A percentile compares a stretch with the other conserved stretches of the same genome.
Evolutionary conservation across 148 eudicot species (phyloP).

Genomic region (Dysphania ambrosioides): DNA sequence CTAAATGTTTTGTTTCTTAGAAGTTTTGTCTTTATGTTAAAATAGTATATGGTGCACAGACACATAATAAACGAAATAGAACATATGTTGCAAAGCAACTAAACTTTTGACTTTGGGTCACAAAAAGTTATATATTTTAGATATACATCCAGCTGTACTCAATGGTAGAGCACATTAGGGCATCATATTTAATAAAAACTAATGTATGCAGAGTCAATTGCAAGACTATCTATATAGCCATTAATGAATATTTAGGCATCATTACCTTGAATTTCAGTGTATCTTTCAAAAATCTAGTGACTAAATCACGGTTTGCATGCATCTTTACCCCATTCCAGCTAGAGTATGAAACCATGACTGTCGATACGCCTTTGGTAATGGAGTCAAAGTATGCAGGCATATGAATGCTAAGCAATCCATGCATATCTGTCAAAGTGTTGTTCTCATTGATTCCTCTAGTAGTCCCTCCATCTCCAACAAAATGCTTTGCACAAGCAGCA

Average conservation of each 20-base stretch:
- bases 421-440: conserved; percentile 56
- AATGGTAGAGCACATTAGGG: neutral
- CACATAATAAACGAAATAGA: neutral
- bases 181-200: neutral
- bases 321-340: conserved; percentile 87
- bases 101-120: neutral
- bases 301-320: conserved; percentile 66
- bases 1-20: too few relatives aligned
- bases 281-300: conserved; percentile 67
- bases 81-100: neutral
- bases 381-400: conserved; percentile 80
- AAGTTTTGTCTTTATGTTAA: neutral
- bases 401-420: conserved; percentile 65
- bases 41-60: too few relatives aligned
- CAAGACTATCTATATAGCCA: neutral
- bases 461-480: conserved; percentile 94
- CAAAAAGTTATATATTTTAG: neutral
- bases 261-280: conserved; percentile 72
- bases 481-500: conserved; percentile 86
- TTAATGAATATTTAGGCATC: neutral
- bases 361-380: conserved; percentile 69
- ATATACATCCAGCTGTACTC: neutral
- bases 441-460: conserved; percentile 63
- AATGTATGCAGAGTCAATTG: neutral
- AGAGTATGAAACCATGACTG: conserved; percentile 86